These are phyloP conservation scores for Hirsutella minnesotensis DNA, from an alignment of 2,329 filamentous ascomycete species.

Conservation along the genomic window DNA sequence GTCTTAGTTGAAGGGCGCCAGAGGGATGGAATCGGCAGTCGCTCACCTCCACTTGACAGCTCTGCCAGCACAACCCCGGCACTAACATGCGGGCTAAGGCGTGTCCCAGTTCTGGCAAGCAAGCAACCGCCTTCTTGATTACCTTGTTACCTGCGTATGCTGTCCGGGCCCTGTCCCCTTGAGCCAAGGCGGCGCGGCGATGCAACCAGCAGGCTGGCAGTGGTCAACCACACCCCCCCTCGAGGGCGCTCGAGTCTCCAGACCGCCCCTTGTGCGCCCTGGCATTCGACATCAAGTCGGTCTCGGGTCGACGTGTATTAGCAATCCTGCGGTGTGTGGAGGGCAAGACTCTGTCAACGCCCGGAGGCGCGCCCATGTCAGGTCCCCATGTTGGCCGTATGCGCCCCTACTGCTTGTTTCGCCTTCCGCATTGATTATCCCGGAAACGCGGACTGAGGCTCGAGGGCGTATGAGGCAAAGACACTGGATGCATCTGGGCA, in stretches of 20 bases:
- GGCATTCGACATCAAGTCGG: background rate
- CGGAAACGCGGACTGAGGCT: too few species aligned
- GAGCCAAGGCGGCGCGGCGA: background rate
- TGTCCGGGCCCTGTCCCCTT: too few species aligned
- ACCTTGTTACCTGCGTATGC: too few species aligned
- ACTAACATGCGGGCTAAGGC: background rate
- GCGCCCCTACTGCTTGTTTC: too few species aligned
- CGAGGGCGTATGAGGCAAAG: too few species aligned
- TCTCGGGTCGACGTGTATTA: background rate
- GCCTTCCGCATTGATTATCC: too few species aligned
- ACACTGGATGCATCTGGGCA: too few species aligned
- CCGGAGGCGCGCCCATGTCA: background rate
- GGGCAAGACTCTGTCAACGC: background rate
- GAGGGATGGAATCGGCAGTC: conserved; percentile 1
- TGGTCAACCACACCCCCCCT: too few species aligned
- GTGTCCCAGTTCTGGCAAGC: background rate
- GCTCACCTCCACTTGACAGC: background rate
- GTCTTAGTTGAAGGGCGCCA: conserved; percentile 1
- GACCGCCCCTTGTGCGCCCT: background rate
- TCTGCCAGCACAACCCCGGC: too few species aligned
- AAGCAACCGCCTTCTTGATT: background rate
- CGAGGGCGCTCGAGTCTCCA: background rate
- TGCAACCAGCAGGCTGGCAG: background rate
- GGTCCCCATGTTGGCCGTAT: background rate
- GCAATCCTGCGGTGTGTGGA: background rate